A percentile compares a stretch with the other conserved stretches of the same genome.
Conservation (phyloP, 2,329 filamentous ascomycete species). For the Verruconis gallopava region DNA sequence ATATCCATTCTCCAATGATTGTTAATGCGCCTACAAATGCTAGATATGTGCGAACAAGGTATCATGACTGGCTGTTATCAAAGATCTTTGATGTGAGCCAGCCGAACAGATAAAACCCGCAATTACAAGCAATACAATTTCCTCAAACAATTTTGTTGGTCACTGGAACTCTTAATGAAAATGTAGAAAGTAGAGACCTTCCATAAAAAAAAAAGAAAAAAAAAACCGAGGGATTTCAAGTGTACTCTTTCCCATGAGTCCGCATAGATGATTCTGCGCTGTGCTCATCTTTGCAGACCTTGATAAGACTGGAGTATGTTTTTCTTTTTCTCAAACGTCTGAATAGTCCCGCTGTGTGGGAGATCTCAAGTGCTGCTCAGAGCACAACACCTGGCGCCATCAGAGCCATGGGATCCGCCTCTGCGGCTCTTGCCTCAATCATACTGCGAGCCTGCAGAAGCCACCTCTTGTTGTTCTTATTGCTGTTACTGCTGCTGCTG, state of each 20-base stretch:
- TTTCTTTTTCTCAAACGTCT: too few species aligned
- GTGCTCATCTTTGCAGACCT: too few species aligned
- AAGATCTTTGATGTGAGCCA: neutral
- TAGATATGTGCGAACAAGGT: too few species aligned
- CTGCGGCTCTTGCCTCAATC: neutral
- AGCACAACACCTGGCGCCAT: neutral
- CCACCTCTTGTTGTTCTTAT: neutral
- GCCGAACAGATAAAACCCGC: neutral
- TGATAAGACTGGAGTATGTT: too few species aligned
- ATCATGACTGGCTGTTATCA: neutral
- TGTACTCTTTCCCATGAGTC: neutral
- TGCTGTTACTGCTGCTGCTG: neutral
- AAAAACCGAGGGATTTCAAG: neutral
- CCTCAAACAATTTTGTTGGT: neutral
- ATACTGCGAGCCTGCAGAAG: neutral
- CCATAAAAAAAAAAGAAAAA: neutral
- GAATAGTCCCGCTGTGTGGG: too few species aligned
- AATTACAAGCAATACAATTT: neutral
- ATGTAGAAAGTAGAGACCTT: too few species aligned
- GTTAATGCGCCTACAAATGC: too few species aligned
- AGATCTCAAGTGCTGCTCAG: neutral
- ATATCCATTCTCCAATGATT: too few species aligned
- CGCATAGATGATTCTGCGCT: neutral
- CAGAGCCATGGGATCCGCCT: too few species aligned
- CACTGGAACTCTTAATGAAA: too few species aligned